Percentiles rank a stretch among this genome's conserved stretches.
Evolutionary conservation across 208 protist species (phyloP).

Genomic region (Crithidia acanthocephali): DNA sequence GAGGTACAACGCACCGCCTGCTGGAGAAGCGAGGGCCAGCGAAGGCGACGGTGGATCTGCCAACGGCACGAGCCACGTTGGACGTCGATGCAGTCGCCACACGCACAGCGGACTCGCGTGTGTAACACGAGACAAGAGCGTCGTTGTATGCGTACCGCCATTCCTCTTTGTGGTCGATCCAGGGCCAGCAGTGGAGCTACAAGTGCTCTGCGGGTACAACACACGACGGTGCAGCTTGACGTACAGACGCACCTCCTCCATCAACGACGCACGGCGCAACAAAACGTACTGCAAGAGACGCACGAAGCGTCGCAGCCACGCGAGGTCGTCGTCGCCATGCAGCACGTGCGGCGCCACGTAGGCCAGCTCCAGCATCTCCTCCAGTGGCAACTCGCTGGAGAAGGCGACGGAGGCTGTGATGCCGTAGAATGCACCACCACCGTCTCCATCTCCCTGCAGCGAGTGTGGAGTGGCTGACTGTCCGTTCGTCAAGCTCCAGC

Average conservation of each 20-base stretch:
- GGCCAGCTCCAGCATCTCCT: conserved; percentile 35
- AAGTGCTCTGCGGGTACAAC: conserved; percentile 12
- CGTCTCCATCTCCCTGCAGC: no score
- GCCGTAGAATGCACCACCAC: conserved; percentile 29
- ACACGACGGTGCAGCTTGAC: conserved; percentile 6
- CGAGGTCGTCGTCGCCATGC: conserved; percentile 25
- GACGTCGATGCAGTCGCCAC: conserved; percentile 45
- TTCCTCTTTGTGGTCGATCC: no score
- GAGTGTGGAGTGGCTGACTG: background rate
- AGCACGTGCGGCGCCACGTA: conserved; percentile 33
- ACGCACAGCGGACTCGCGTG: conserved; percentile 1
- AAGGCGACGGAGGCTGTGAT: conserved; percentile 42
- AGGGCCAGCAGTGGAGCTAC: no score
- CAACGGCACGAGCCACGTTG: conserved; percentile 43
- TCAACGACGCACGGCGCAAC: conserved; percentile 45
- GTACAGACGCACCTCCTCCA: conserved; percentile 45
- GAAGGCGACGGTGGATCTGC: background rate
- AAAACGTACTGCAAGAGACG: conserved; percentile 46
- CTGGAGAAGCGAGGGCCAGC: background rate
- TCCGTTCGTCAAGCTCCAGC: background rate
- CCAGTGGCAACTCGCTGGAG: conserved; percentile 29
- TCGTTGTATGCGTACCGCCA: no score
- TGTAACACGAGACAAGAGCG: background rate
- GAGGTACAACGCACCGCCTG: conserved; percentile 13
- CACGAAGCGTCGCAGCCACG: conserved; percentile 34